phyloP scores from a whole-genome alignment of 352 stramenopile species.

The Phytopythium aichiense region DNA sequence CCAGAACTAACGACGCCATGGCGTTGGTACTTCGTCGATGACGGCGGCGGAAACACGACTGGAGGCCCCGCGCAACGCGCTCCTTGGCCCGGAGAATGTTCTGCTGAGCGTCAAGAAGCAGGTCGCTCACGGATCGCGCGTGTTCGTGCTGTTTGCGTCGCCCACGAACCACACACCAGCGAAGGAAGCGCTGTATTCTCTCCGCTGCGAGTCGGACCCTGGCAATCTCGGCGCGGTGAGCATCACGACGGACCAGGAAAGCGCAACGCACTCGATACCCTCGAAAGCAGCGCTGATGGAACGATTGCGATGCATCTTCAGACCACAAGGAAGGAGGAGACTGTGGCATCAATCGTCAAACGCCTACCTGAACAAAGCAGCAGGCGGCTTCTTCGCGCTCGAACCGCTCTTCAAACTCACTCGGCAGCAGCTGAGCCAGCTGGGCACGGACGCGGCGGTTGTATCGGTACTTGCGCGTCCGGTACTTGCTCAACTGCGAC shows the following conservation, averaged over 20 bases:
- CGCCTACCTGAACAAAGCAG: conserved; percentile 33
- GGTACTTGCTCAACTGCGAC: conserved; percentile 38
- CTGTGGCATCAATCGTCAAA: neutral
- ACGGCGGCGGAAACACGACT: conserved; percentile 30
- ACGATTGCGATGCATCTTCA: neutral
- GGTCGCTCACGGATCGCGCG: conserved; percentile 14
- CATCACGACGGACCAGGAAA: conserved; percentile 20
- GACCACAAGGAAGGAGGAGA: neutral
- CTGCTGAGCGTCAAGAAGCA: conserved; percentile 37
- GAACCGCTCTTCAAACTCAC: conserved; percentile 43
- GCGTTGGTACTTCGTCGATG: conserved; percentile 12
- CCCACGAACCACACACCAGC: conserved; percentile 4
- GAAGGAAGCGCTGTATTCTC: conserved; percentile 25
- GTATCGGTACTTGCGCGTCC: conserved; percentile 69
- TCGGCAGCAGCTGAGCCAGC: conserved; percentile 34
- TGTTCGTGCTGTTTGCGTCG: conserved; percentile 3
- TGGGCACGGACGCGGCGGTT: conserved; percentile 46
- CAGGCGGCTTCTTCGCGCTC: conserved; percentile 34
- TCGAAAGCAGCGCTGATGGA: conserved; percentile 38
- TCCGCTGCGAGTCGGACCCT: conserved; percentile 15
- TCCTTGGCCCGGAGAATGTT: conserved; percentile 24
- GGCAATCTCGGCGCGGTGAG: conserved; percentile 8
- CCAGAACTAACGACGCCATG: conserved; percentile 11
- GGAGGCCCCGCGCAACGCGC: conserved; percentile 38
- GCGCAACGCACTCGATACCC: conserved; percentile 27